A percentile compares a stretch with the other conserved stretches of the same genome.
These are phyloP conservation scores for Ophiostoma novo-ulmi DNA, from an alignment of 2,329 filamentous ascomycete genomes.

Conservation along the genomic window DNA sequence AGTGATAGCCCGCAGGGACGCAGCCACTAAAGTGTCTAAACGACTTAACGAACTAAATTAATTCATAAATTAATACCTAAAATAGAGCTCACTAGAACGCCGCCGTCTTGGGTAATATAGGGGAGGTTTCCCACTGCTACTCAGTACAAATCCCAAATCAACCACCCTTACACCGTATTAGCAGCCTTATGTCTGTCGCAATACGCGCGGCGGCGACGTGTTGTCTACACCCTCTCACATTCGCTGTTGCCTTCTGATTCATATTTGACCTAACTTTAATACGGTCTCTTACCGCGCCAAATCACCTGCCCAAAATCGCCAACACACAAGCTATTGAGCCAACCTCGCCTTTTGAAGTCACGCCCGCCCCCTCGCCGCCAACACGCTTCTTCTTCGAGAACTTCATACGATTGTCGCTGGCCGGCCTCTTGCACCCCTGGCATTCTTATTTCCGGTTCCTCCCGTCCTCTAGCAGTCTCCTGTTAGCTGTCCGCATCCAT, in stretches of 20 bases:
- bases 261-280: not conserved
- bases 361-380: not conserved
- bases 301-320: not conserved
- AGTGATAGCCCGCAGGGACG: not conserved
- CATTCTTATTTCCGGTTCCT: not conserved
- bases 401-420: not conserved
- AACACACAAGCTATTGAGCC: not conserved
- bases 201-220: slow-evolving; percentile 21
- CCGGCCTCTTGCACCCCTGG: not conserved
- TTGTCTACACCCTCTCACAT: slow-evolving; percentile 15
- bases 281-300: not conserved
- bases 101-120: not conserved
- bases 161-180: not conserved
- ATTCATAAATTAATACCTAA: not conserved
- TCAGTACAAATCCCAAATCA: not conserved
- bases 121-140: not conserved
- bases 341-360: not conserved
- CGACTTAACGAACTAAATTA: not conserved
- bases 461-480: not conserved
- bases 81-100: not conserved
- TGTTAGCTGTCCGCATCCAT: not conserved
- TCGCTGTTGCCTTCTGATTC: slow-evolving; percentile 17
- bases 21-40: not conserved
- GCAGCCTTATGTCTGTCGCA: slow-evolving; percentile 15
- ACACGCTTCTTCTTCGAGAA: not conserved